Evolutionary conservation across 208 protist species (phyloP).

Genomic region (Crithidia brevicula): DNA sequence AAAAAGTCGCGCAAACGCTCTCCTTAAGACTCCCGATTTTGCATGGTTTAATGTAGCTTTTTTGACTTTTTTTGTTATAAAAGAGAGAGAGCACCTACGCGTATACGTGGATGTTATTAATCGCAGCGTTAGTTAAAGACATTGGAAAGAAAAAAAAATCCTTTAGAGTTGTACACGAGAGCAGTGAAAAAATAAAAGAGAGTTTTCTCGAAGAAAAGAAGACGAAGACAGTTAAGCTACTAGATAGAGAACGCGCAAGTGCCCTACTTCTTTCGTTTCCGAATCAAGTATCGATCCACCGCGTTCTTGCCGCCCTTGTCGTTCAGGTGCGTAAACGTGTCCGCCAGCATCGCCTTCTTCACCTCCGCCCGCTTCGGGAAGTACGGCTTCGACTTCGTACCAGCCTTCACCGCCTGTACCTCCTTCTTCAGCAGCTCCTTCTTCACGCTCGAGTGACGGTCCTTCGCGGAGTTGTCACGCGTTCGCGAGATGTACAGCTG

Average conservation of each 20-base stretch:
- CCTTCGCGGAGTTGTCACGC: slow-evolving; percentile 44
- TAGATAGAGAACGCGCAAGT: too few relatives aligned
- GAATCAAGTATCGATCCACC: slow-evolving; percentile 80
- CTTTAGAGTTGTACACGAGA: too few relatives aligned
- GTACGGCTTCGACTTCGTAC: slow-evolving; percentile 68
- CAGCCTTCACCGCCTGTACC: slow-evolving; percentile 69
- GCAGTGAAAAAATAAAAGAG: too few relatives aligned
- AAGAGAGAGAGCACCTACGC: too few relatives aligned
- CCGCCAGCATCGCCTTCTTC: slow-evolving; percentile 70
- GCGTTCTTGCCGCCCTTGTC: slow-evolving; percentile 76
- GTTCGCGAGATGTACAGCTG: slow-evolving; percentile 60
- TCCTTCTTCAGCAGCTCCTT: slow-evolving; percentile 76
- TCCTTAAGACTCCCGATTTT: too few relatives aligned
- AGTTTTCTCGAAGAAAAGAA: too few relatives aligned
- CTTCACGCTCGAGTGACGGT: slow-evolving; percentile 45
- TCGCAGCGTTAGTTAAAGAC: background rate
- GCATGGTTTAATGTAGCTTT: too few relatives aligned
- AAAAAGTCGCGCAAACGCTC: too few relatives aligned
- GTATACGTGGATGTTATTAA: too few relatives aligned
- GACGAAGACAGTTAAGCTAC: too few relatives aligned
- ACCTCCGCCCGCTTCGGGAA: slow-evolving; percentile 82
- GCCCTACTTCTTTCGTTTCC: slow-evolving; percentile 46
- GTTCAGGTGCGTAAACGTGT: slow-evolving; percentile 78
- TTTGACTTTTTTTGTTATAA: too few relatives aligned
- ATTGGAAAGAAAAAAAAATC: slow-evolving; percentile 3